Base-by-base conservation (phyloP, 169 alveolate genomes). In the Neospora caninum region DNA sequence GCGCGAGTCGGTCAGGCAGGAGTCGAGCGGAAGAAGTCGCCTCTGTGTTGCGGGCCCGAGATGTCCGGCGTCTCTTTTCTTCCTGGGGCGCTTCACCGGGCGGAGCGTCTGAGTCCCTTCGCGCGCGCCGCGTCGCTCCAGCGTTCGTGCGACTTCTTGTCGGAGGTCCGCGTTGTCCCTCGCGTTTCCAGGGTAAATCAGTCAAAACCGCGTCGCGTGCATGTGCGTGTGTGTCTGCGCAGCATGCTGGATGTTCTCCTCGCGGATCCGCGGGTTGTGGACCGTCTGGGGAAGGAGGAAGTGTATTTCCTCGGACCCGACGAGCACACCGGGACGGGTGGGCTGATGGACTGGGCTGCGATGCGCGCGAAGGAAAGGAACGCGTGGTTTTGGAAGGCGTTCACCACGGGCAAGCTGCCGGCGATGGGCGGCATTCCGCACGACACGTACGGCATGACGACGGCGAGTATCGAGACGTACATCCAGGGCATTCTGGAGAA, bases 361-460 rank as follows among this genome's bases (percentile, higher is more conserved):
- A 86, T 94, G 92, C 96, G 96, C 31, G 98, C 98, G 53, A 95
- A 95, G 78, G 93, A 91, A 53, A 95, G 98, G 80, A 97, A 96
- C 58, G 88, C 88, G n/a, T 54, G 82, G 70, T 93, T 54, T 38
- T 97, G 98, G 98, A 96, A 97, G 93, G 96, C 98, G 38, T 95
- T 98, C 95, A 97, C 99, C 25, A 98, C 99, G 0, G 99, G 99
- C 29, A 98, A 98, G 91, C 95, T 94, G 43, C 97, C 97, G 38
- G 95, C 94, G 84, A 94, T 96, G 94, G 99, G 99, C 31, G 99
- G 99, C 69, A 97, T 98, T 27, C 99, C 99, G 0, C 99, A 98
- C 94, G 99, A 98, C 94, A 80, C 88, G 39, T 97, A 95, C 92
- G 99, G 98, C 38, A 98, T 97, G 98, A 98, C 99, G n/a, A 98